A percentile compares a stretch with the other conserved stretches of the same genome.
Evolutionary conservation across 345 rosid genomes (phyloP).

Genomic region (Mercurialis annua): DNA sequence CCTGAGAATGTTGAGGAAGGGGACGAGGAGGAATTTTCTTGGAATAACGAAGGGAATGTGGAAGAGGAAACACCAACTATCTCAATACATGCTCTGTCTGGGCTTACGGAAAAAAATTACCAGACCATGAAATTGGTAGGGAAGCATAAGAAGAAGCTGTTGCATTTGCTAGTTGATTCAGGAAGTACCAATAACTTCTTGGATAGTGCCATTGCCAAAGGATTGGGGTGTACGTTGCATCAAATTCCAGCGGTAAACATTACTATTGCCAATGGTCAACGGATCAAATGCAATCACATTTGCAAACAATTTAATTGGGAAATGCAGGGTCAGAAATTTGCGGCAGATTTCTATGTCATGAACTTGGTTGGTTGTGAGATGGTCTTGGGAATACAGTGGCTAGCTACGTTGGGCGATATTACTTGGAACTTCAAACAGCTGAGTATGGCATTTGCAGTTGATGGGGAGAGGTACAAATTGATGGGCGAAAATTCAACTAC

Average conservation of each 20-base stretch:
- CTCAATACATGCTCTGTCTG: background rate
- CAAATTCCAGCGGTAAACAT: background rate
- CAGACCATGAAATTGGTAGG: background rate
- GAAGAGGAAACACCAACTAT: background rate
- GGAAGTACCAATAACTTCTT: background rate
- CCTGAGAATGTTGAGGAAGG: background rate
- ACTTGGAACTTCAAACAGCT: background rate
- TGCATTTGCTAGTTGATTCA: background rate
- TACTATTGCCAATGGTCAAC: background rate
- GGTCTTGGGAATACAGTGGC: background rate
- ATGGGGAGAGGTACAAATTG: background rate
- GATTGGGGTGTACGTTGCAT: background rate
- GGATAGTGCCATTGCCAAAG: background rate
- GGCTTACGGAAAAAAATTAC: background rate
- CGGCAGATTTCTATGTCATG: background rate
- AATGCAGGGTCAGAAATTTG: background rate
- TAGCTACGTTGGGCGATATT: background rate
- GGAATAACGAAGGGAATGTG: background rate
- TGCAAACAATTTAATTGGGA: background rate
- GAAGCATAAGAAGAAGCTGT: background rate
- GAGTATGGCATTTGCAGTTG: background rate
- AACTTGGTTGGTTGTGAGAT: background rate
- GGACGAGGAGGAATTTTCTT: background rate
- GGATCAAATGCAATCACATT: background rate
- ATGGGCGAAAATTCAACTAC: background rate